Percentiles rank a stretch among this genome's conserved stretches.
Conservation (phyloP, 306 rosid genomes). For the Oemleria cerasiformis region DNA sequence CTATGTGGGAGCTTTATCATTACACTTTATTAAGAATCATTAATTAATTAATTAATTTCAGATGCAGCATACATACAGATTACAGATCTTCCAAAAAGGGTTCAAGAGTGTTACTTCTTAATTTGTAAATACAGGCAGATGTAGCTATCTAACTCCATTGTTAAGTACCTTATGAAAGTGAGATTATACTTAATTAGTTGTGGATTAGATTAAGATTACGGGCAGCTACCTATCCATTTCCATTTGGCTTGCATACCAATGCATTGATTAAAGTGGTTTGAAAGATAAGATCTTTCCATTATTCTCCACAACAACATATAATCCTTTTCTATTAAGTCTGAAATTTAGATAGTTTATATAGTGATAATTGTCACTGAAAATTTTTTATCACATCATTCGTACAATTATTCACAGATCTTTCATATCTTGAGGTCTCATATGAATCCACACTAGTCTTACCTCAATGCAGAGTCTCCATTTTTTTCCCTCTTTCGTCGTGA, state of each 20-base stretch:
- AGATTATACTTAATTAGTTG: background rate
- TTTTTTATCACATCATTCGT: too few relatives aligned
- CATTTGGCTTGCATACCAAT: conserved; percentile 5
- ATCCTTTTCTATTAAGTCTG: background rate
- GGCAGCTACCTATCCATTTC: background rate
- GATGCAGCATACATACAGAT: background rate
- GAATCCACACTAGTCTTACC: too few relatives aligned
- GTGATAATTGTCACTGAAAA: too few relatives aligned
- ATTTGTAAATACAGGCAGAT: background rate
- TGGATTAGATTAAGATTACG: background rate
- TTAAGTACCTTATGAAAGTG: background rate
- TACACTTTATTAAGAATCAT: background rate
- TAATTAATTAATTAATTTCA: background rate
- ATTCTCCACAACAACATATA: conserved; percentile 12
- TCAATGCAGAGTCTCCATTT: too few relatives aligned
- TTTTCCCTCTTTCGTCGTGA: too few relatives aligned
- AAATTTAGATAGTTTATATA: background rate
- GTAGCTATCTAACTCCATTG: background rate
- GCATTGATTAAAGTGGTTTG: background rate
- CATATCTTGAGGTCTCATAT: too few relatives aligned
- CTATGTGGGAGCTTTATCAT: background rate
- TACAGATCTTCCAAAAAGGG: background rate
- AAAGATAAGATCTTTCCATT: conserved; percentile 21
- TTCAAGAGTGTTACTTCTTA: background rate
- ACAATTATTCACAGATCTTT: too few relatives aligned